Conservation (phyloP, 495 filamentous ascomycete genomes). For the Aspergillus mulundensis region DNA sequence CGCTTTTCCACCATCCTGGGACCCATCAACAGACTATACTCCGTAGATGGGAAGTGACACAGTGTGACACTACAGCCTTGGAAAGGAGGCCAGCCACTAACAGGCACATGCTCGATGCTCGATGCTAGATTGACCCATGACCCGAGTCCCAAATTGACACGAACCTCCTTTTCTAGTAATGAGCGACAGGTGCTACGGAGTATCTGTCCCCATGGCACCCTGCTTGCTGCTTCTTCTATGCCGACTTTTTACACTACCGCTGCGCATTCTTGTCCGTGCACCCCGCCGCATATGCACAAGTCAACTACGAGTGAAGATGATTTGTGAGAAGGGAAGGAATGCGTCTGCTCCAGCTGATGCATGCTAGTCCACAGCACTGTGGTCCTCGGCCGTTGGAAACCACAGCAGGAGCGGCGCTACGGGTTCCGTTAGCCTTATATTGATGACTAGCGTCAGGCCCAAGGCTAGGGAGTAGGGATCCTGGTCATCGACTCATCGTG, state of each 20-base stretch:
- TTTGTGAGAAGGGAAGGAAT: constrained; percentile 1
- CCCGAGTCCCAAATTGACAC: no score
- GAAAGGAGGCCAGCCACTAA: no score
- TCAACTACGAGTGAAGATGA: neutral
- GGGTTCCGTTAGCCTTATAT: neutral
- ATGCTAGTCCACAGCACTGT: neutral
- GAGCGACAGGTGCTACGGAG: constrained; percentile 9
- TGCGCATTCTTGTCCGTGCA: neutral
- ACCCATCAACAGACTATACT: neutral
- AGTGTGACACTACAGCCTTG: no score
- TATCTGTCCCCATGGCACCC: neutral
- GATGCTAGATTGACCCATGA: no score
- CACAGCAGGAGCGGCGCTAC: neutral
- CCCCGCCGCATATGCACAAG: neutral
- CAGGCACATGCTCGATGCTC: no score
- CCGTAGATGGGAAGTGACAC: neutral
- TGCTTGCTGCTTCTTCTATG: neutral
- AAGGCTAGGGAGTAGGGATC: neutral
- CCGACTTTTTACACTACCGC: no score
- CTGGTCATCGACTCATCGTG: neutral
- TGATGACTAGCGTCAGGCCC: neutral
- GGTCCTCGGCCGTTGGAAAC: constrained; percentile 1
- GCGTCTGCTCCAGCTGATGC: constrained; percentile 2
- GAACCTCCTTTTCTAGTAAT: constrained; percentile 10
- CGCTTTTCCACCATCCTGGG: neutral